Conservation (phyloP, 176 grass and related monocot species). For the Juncus effusus region DNA sequence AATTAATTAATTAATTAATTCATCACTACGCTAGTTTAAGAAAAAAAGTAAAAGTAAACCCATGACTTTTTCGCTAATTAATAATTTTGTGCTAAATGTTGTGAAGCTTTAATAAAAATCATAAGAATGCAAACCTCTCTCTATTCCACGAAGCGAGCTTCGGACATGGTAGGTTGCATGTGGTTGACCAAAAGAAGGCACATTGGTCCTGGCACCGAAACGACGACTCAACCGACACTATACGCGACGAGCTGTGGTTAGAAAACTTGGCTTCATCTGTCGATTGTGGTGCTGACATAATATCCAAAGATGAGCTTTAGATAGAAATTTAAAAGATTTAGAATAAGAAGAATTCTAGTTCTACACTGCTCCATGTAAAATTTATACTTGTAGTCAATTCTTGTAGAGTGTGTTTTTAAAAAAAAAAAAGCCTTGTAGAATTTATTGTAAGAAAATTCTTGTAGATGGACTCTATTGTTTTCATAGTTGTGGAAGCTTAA, state of each 20-base stretch:
- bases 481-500: too few relatives aligned
- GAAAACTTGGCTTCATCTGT: slow-evolving; percentile 29
- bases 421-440: too few relatives aligned
- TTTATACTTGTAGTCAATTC: too few relatives aligned
- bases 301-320: slow-evolving; percentile 41
- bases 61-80: neutral
- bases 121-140: slow-evolving; percentile 55
- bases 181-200: slow-evolving; percentile 47
- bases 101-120: slow-evolving; percentile 50
- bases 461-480: too few relatives aligned
- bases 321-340: neutral
- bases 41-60: neutral
- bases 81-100: neutral
- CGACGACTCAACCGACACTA: slow-evolving; percentile 37
- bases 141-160: slow-evolving; percentile 76
- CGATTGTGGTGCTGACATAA: neutral
- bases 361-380: too few relatives aligned
- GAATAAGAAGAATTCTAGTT: too few relatives aligned
- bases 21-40: neutral
- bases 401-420: too few relatives aligned
- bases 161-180: slow-evolving; percentile 51
- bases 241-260: slow-evolving; percentile 67
- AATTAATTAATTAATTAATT: neutral
- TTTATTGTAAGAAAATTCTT: too few relatives aligned
- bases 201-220: slow-evolving; percentile 87